Evolutionary conservation across 129 eudicot genomes (phyloP), one percentile per base, ranked within the genome.

Genomic region (Deinandra increscens): DNA sequence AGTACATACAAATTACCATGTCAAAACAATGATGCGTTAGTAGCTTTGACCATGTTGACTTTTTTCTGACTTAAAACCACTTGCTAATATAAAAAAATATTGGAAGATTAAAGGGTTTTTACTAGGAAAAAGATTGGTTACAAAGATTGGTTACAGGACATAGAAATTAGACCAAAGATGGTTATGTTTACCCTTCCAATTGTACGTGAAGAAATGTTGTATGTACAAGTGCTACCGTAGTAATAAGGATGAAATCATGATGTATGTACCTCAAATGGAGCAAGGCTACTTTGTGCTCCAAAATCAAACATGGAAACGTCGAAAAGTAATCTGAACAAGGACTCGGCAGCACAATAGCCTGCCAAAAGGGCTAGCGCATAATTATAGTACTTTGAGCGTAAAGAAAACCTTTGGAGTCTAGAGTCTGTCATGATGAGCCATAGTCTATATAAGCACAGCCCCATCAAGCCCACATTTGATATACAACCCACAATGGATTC

Each of bases 251-350:
- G 58, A 64, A 78, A 53, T 66, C 9, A 26, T 14, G 58, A 64
- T 75, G 46, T 66, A 33, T 23, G 77, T 56, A 85, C 96, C 96
- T 88, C 91, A 79, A 72, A 88, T 56, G 92, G 89, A 65, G 91
- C 82, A 9, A 88, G 68, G 51, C 78, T 84, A 41, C 41, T 68
- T 69, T 81, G 81, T 23, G 74, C 79, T 65, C 82, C 85, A 68
- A 85, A 78, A 60, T 85, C 84, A 51, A 79, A 79, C 41, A 78
- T 45, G 0, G 96, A 88, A 54, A 85, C 77, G 29, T 81, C 78
- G 19, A 73, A 76, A 63, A 66, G 73, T 58, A 85, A 74, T 77
- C 91, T 79, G 62, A 55, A 81, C 75, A 88, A 70, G 15, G 96
- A 82, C 65, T 81, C 89, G 37, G 81, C 85, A 74, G 81, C 71